Conservation (phyloP, 1,284 basidiomycete species). For the Ganoderma lucidum region DNA sequence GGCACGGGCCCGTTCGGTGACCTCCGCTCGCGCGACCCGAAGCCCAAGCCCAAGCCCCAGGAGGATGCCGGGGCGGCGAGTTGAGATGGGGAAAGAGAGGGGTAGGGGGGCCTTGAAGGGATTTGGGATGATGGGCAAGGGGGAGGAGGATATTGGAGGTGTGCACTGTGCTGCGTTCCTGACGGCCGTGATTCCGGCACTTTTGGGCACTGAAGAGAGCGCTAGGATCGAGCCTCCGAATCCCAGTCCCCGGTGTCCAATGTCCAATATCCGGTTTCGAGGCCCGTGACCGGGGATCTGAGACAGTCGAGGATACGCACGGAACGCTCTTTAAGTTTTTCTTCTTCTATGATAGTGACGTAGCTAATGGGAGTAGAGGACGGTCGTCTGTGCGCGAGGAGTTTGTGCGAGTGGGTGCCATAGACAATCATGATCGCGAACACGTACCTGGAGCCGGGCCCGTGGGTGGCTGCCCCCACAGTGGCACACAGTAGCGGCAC, state of each 20-base stretch:
- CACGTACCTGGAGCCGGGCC: neutral
- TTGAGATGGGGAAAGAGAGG: too few relatives aligned
- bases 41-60: neutral
- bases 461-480: neutral
- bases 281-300: too few relatives aligned
- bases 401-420: neutral
- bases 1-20: constrained; percentile 13
- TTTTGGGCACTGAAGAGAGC: too few relatives aligned
- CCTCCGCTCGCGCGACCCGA: constrained; percentile 6
- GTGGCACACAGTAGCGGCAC: neutral
- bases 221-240: too few relatives aligned
- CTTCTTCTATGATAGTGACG: neutral
- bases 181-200: too few relatives aligned
- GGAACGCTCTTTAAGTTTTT: neutral
- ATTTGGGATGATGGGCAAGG: too few relatives aligned
- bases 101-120: too few relatives aligned
- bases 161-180: too few relatives aligned
- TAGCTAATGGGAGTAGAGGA: neutral
- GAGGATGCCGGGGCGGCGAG: too few relatives aligned
- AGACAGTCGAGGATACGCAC: neutral
- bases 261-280: too few relatives aligned
- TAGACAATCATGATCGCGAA: neutral
- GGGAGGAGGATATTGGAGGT: too few relatives aligned
- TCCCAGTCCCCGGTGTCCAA: too few relatives aligned
- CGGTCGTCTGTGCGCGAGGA: neutral